phyloP scores from a whole-genome alignment of 1,284 basidiomycete species.

The Mycocalia duriaeana region DNA sequence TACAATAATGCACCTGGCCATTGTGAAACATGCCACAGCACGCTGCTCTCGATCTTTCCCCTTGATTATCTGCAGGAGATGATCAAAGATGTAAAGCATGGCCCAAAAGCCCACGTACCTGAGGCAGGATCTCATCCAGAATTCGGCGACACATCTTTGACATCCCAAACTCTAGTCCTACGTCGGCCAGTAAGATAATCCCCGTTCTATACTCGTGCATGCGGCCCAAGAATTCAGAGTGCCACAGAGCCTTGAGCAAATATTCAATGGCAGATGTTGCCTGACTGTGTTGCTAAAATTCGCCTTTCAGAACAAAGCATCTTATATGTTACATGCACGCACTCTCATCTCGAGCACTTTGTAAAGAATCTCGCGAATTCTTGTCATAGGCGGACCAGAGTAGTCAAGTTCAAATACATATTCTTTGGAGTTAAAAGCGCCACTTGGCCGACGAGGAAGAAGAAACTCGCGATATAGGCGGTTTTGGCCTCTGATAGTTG shows the following conservation, averaged over 20 bases:
- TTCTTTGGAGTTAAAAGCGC: constrained; percentile 44
- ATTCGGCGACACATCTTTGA: constrained; percentile 57
- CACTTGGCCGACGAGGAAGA: constrained; percentile 51
- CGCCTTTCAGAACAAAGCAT: constrained; percentile 8
- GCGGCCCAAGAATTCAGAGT: constrained; percentile 71
- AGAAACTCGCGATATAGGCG: constrained; percentile 62
- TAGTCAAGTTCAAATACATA: constrained; percentile 41
- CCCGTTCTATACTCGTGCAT: constrained; percentile 62
- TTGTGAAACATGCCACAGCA: constrained; percentile 66
- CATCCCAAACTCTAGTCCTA: constrained; percentile 72
- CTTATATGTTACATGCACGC: constrained; percentile 15
- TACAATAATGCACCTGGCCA: constrained; percentile 69
- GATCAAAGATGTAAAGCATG: neutral
- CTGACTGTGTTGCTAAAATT: constrained; percentile 49
- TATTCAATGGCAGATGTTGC: constrained; percentile 57
- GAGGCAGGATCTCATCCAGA: constrained; percentile 74
- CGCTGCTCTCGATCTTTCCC: constrained; percentile 71
- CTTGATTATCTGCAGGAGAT: constrained; percentile 50
- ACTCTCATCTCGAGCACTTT: constrained; percentile 63
- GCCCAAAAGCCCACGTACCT: constrained; percentile 36
- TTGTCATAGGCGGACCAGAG: constrained; percentile 30
- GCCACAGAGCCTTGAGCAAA: constrained; percentile 68
- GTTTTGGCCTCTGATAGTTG: constrained; percentile 57
- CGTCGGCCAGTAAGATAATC: constrained; percentile 66
- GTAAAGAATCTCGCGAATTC: constrained; percentile 56